Percentiles rank a stretch among this genome's conserved stretches.
Conservation (phyloP, 768 basidiomycete species). For the Postia placenta region DNA sequence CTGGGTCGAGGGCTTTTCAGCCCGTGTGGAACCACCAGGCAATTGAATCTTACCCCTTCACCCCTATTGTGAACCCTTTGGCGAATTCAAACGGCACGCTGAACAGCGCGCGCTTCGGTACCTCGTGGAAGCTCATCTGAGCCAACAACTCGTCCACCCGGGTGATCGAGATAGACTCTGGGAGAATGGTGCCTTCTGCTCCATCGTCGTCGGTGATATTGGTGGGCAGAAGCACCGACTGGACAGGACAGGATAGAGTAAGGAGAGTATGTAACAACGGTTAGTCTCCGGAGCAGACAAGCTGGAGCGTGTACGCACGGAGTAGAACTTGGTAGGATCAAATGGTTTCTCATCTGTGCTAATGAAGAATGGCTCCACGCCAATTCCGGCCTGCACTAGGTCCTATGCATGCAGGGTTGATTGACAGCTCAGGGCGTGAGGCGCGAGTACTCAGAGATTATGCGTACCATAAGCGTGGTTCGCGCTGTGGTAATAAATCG, state of each 20-base stretch:
- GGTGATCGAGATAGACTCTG: conserved; percentile 69
- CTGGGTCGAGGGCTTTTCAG: too few relatives aligned
- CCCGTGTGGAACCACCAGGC: neutral
- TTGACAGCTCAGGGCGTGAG: too few relatives aligned
- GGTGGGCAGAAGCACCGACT: conserved; percentile 59
- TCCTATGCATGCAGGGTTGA: too few relatives aligned
- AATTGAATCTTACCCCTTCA: conserved; percentile 61
- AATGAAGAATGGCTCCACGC: conserved; percentile 88
- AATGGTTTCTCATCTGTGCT: conserved; percentile 62
- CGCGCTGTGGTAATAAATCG: conserved; percentile 64
- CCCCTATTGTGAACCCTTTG: conserved; percentile 65
- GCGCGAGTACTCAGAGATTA: neutral
- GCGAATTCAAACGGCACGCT: conserved; percentile 78
- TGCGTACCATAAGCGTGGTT: conserved; percentile 57
- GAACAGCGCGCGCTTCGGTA: conserved; percentile 78
- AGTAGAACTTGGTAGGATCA: conserved; percentile 70
- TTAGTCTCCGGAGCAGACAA: neutral
- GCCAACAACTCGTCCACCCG: conserved; percentile 70
- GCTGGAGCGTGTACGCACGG: conserved; percentile 37
- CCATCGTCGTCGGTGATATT: conserved; percentile 49
- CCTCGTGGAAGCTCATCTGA: conserved; percentile 78
- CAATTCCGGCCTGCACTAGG: conserved; percentile 69
- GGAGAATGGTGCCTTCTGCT: conserved; percentile 41
- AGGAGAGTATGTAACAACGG: neutral
- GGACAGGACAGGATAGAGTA: neutral